phyloP scores from a whole-genome alignment of 2,329 filamentous ascomycete genomes.

The Cordyceps sp. region DNA sequence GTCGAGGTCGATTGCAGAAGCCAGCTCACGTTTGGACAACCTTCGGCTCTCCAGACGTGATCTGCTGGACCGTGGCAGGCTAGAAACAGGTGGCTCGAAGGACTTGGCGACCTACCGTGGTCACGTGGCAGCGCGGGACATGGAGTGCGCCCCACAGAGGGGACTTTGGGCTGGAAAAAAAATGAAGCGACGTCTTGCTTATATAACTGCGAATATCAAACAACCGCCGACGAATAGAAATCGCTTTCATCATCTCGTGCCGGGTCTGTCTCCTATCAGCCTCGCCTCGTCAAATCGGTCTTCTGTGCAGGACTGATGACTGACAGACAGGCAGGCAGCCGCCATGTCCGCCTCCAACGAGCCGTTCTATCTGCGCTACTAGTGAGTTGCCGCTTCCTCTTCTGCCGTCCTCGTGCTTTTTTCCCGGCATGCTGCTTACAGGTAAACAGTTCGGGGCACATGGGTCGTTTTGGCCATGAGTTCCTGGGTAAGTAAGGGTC shows the following conservation, averaged over 20 bases:
- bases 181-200: too few relatives aligned
- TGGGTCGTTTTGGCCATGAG: slow-evolving; percentile 93
- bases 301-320: too few relatives aligned
- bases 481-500: slow-evolving; percentile 89
- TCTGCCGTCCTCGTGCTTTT: too few relatives aligned
- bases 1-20: neutral
- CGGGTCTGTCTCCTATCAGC: too few relatives aligned
- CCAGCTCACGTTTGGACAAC: too few relatives aligned
- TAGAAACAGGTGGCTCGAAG: slow-evolving; percentile 4
- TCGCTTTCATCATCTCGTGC: neutral
- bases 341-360: slow-evolving; percentile 54
- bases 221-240: too few relatives aligned
- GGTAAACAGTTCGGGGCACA: slow-evolving; percentile 70
- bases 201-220: too few relatives aligned
- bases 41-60: slow-evolving; percentile 1
- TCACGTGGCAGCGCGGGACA: slow-evolving; percentile 1
- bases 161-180: too few relatives aligned
- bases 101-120: neutral
- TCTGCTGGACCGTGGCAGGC: neutral
- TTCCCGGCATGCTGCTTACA: slow-evolving; percentile 1
- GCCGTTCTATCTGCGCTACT: slow-evolving; percentile 92
- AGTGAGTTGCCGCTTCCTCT: slow-evolving; percentile 52
- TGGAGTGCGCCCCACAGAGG: too few relatives aligned
- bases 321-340: neutral
- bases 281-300: too few relatives aligned